Conservation (phyloP, 108 stramenopile species). For the Cyclotella atomus region DNA sequence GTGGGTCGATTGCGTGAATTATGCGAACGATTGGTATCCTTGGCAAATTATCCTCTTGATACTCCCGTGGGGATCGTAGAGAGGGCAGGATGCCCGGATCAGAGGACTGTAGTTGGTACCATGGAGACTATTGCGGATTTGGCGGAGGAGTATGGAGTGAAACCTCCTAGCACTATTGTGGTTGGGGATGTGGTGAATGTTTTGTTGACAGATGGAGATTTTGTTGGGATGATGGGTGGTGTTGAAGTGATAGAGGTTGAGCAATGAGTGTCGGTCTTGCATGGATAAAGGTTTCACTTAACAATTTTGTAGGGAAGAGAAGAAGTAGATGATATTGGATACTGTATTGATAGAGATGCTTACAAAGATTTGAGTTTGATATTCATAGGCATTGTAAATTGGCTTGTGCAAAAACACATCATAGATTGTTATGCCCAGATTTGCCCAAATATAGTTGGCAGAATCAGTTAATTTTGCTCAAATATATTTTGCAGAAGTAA, state of each 20-base stretch:
- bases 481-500: too few relatives aligned
- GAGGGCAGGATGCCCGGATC: conserved; percentile 81
- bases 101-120: conserved; percentile 81
- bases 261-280: too few relatives aligned
- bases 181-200: conserved; percentile 88
- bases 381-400: too few relatives aligned
- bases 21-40: conserved; percentile 52
- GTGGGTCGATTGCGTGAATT: conserved; percentile 79
- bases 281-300: too few relatives aligned
- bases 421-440: too few relatives aligned
- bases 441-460: too few relatives aligned
- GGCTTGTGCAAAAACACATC: too few relatives aligned
- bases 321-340: too few relatives aligned
- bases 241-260: neutral
- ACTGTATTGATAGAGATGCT: too few relatives aligned
- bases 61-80: conserved; percentile 89
- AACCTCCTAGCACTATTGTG: conserved; percentile 87
- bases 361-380: too few relatives aligned
- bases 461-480: too few relatives aligned
- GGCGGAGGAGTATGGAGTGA: conserved; percentile 71
- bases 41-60: conserved; percentile 74
- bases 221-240: conserved; percentile 4
- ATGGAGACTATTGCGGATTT: conserved; percentile 82
- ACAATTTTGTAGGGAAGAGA: too few relatives aligned
- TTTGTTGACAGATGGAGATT: conserved; percentile 59